Conservation (phyloP, 345 rosid species). For the Rhodomyrtus tomentosa region DNA sequence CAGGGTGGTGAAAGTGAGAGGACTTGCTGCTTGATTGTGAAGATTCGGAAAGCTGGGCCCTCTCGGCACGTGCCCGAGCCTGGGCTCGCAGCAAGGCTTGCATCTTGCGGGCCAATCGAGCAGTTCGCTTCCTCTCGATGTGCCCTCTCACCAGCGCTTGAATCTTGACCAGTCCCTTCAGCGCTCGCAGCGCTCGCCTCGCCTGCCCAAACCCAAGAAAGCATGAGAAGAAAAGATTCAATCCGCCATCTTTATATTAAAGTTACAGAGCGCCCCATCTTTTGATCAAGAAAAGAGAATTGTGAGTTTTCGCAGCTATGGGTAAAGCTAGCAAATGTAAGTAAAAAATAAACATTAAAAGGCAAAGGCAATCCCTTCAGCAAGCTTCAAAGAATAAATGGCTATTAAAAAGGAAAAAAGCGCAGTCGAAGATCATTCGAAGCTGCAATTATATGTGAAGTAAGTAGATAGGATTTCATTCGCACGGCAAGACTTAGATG, state of each 20-base stretch:
- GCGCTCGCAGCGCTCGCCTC: slow-evolving; percentile 79
- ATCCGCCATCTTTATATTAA: not conserved
- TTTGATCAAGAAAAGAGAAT: not conserved
- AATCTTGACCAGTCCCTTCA: slow-evolving; percentile 90
- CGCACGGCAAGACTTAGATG: not conserved
- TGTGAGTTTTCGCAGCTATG: not conserved
- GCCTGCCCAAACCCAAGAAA: slow-evolving; percentile 29
- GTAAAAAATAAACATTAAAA: not conserved
- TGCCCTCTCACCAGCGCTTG: slow-evolving; percentile 95
- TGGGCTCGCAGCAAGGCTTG: slow-evolving; percentile 72
- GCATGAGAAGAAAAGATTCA: not conserved
- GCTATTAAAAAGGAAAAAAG: not conserved
- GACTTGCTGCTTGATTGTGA: slow-evolving; percentile 66
- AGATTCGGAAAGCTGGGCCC: slow-evolving; percentile 39
- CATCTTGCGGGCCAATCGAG: slow-evolving; percentile 48
- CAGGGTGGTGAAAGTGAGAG: slow-evolving; percentile 57
- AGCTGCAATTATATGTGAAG: not conserved
- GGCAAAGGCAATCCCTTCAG: not conserved
- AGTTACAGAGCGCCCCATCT: not conserved
- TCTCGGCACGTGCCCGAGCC: slow-evolving; percentile 57
- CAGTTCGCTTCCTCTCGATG: slow-evolving; percentile 60
- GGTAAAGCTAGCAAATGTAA: not conserved
- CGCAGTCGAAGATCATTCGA: not conserved
- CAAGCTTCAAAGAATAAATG: not conserved
- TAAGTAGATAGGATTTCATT: not conserved